These are phyloP conservation scores for Claviceps purpurea DNA, from an alignment of 2,329 filamentous ascomycete species.

Conservation along the genomic window DNA sequence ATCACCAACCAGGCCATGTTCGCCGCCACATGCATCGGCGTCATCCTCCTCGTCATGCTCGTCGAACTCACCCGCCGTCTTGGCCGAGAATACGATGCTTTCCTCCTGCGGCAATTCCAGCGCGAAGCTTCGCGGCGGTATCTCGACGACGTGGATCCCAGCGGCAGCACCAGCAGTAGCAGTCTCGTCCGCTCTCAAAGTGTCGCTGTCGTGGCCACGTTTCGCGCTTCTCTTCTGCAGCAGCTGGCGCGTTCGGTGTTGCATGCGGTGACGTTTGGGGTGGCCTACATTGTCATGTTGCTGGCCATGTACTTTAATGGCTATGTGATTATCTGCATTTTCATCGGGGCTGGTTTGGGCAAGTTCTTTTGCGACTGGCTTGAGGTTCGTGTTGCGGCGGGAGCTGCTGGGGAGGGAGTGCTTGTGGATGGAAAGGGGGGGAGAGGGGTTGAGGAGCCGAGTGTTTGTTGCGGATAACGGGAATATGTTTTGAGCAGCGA, in stretches of 20 bases:
- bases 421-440: constrained; percentile 11
- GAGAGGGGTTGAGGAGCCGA: constrained; percentile 29
- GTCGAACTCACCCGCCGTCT: constrained; percentile 62
- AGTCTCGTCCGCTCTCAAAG: background rate
- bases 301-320: constrained; percentile 49
- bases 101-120: constrained; percentile 40
- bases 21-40: constrained; percentile 65
- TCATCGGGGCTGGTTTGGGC: constrained; percentile 39
- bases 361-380: constrained; percentile 44
- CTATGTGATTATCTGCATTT: constrained; percentile 68
- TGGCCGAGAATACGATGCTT: constrained; percentile 57
- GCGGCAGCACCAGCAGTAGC: constrained; percentile 8
- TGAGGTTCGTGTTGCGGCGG: constrained; percentile 21
- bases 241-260: constrained; percentile 52
- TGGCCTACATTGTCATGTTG: constrained; percentile 69
- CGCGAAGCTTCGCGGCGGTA: constrained; percentile 13
- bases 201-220: constrained; percentile 15
- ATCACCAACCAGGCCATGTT: constrained; percentile 60
- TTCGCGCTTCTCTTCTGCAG: constrained; percentile 47
- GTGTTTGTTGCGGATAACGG: constrained; percentile 30
- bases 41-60: constrained; percentile 54
- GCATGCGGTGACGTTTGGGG: constrained; percentile 56
- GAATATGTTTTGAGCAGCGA: too few relatives aligned
- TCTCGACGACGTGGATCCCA: constrained; percentile 7
- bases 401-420: constrained; percentile 15